Conservation (phyloP, 169 alveolate genomes). For the Plasmodium ovale region DNA sequence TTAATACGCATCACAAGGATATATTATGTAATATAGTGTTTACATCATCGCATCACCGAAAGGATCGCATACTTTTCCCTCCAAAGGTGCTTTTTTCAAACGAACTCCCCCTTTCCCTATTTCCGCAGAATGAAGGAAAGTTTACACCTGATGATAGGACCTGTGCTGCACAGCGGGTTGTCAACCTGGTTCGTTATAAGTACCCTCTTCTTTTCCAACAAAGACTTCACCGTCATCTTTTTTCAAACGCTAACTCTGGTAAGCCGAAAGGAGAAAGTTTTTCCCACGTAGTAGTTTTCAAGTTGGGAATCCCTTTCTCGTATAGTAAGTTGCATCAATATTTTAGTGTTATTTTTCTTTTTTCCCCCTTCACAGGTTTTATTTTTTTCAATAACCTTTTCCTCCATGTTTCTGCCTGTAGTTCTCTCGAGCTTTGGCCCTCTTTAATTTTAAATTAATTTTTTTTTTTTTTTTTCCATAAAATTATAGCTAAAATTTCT, state of each 20-base stretch:
- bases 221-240: slow-evolving; percentile 84
- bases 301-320: no score
- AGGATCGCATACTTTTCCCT: not conserved
- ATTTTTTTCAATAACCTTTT: slow-evolving; percentile 35
- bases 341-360: slow-evolving; percentile 1
- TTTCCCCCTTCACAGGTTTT: slow-evolving; percentile 24
- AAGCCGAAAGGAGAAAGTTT: not conserved
- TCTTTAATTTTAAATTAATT: not conserved
- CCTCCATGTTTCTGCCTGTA: slow-evolving; percentile 52
- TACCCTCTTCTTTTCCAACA: slow-evolving; percentile 83
- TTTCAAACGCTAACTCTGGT: slow-evolving; percentile 88
- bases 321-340: no score
- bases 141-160: slow-evolving; percentile 86
- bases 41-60: not conserved
- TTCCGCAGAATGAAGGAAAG: slow-evolving; percentile 85
- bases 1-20: no score
- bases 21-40: not conserved
- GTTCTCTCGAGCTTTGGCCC: slow-evolving; percentile 72
- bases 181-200: slow-evolving; percentile 87
- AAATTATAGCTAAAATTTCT: not conserved
- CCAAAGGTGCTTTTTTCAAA: not conserved
- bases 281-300: no score
- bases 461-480: not conserved
- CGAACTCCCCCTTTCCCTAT: not conserved
- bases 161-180: slow-evolving; percentile 88